A percentile compares a stretch with the other conserved stretches of the same genome.
phyloP scores from a whole-genome alignment of 345 rosid species.

The Fremontodendron californicum region DNA sequence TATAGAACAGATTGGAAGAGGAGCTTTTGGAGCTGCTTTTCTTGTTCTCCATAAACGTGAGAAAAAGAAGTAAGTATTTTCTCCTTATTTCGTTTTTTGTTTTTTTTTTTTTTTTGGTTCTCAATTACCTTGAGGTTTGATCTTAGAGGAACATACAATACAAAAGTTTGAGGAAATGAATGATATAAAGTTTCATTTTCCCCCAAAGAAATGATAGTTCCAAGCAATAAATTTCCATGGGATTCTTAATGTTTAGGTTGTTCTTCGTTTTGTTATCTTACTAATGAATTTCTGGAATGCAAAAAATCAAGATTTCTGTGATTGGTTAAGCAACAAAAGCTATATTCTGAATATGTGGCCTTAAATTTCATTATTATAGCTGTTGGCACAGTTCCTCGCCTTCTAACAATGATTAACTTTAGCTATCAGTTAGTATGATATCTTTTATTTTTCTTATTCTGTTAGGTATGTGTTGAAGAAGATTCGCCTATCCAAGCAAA shows the following conservation, averaged over 20 bases:
- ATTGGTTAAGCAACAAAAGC: neutral
- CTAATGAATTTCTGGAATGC: neutral
- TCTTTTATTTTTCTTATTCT: constrained; percentile 10
- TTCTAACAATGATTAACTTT: constrained; percentile 23
- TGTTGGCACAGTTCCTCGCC: constrained; percentile 35
- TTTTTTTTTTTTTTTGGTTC: neutral
- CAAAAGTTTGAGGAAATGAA: constrained; percentile 12
- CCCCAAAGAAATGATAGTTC: neutral
- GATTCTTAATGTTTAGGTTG: neutral
- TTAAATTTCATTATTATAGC: constrained; percentile 9
- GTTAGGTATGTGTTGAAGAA: constrained; percentile 91
- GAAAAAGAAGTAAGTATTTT: constrained; percentile 51
- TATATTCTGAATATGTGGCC: constrained; percentile 6
- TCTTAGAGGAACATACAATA: neutral
- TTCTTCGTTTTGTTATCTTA: neutral
- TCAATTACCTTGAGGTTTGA: neutral
- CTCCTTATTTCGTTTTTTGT: neutral
- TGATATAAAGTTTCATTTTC: neutral
- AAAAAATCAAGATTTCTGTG: neutral
- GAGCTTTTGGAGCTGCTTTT: constrained; percentile 82
- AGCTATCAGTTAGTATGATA: neutral
- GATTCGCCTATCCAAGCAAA: constrained; percentile 82
- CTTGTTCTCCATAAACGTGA: constrained; percentile 73
- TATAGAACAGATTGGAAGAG: constrained; percentile 85
- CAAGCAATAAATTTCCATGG: neutral